Percentiles rank a stretch among this genome's conserved stretches.
These are phyloP conservation scores for Penicillium ochrochloron DNA, from an alignment of 495 filamentous ascomycete genomes.

Conservation along the genomic window DNA sequence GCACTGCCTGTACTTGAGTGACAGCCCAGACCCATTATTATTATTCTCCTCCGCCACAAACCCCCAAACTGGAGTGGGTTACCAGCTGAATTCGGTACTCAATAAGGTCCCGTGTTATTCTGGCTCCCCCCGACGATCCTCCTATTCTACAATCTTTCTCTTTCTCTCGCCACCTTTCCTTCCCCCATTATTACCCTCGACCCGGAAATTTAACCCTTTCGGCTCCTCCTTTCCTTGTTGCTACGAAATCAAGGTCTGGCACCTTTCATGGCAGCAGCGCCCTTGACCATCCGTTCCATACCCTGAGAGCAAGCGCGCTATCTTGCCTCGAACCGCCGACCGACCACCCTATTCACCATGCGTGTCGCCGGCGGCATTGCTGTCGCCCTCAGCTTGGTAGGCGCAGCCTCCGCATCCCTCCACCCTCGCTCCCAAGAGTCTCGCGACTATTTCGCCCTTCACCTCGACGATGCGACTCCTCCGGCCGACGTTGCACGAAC, in stretches of 20 bases:
- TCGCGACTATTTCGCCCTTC: constrained; percentile 89
- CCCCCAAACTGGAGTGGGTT: not conserved
- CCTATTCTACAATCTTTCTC: constrained; percentile 23
- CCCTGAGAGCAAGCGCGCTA: constrained; percentile 22
- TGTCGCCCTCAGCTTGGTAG: constrained; percentile 40
- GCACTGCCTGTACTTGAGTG: not conserved
- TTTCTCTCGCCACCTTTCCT: constrained; percentile 2
- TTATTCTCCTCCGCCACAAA: not conserved
- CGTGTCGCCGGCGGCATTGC: constrained; percentile 46
- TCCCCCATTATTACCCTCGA: constrained; percentile 1
- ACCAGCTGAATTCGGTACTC: not conserved
- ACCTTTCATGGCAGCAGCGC: constrained; percentile 36
- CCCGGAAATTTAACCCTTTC: not conserved
- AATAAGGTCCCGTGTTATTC: constrained; percentile 19
- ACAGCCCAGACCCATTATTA: constrained; percentile 2
- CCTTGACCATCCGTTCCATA: constrained; percentile 10
- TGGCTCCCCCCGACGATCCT: constrained; percentile 26
- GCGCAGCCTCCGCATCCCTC: constrained; percentile 45
- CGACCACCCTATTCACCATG: constrained; percentile 33
- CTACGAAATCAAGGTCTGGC: constrained; percentile 5
- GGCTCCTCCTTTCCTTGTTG: not conserved
- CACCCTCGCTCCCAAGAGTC: constrained; percentile 65
- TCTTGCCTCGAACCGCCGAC: constrained; percentile 17
- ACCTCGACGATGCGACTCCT: constrained; percentile 66
- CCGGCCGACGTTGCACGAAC: constrained; percentile 74